Evolutionary conservation across 1,284 basidiomycete species (phyloP).

Genomic region (Malassezia vespertilionis): DNA sequence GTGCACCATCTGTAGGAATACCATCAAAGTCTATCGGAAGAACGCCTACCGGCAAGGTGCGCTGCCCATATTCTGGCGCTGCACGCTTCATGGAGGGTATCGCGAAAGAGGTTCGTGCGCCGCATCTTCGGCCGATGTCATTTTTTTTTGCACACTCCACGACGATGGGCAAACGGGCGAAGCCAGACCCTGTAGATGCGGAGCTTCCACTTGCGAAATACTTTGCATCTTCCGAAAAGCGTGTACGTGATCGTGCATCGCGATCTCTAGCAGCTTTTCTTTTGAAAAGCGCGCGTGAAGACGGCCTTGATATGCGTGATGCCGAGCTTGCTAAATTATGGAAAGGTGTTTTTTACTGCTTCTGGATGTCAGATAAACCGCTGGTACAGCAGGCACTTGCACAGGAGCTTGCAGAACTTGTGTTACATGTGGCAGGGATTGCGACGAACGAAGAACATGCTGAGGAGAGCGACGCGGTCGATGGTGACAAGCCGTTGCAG

Average conservation of each 20-base stretch:
- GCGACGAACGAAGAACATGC: background rate
- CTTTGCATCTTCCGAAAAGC: conserved; percentile 52
- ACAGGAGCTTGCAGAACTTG: conserved; percentile 66
- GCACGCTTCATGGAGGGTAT: background rate
- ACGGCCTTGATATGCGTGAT: conserved; percentile 51
- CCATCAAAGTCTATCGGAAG: conserved; percentile 32
- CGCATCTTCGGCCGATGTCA: conserved; percentile 7
- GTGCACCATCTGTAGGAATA: conserved; percentile 29
- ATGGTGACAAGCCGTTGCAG: background rate
- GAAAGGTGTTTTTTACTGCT: conserved; percentile 95
- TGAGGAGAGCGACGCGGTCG: background rate
- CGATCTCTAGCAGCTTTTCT: conserved; percentile 62
- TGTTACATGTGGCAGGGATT: conserved; percentile 19
- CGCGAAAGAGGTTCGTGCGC: background rate
- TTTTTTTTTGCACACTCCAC: conserved; percentile 6
- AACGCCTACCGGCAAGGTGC: conserved; percentile 26
- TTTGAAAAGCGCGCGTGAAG: conserved; percentile 21
- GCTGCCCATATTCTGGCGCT: conserved; percentile 10
- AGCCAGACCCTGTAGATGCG: conserved; percentile 6
- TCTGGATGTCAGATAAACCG: conserved; percentile 99
- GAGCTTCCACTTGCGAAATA: conserved; percentile 34
- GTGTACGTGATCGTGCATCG: conserved; percentile 67
- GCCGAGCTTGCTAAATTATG: conserved; percentile 81
- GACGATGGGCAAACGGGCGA: conserved; percentile 6
- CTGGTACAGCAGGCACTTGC: conserved; percentile 87